A percentile compares a stretch with the other conserved stretches of the same genome.
phyloP scores from a whole-genome alignment of 352 stramenopile genomes.

The Pythium myriotylum region DNA sequence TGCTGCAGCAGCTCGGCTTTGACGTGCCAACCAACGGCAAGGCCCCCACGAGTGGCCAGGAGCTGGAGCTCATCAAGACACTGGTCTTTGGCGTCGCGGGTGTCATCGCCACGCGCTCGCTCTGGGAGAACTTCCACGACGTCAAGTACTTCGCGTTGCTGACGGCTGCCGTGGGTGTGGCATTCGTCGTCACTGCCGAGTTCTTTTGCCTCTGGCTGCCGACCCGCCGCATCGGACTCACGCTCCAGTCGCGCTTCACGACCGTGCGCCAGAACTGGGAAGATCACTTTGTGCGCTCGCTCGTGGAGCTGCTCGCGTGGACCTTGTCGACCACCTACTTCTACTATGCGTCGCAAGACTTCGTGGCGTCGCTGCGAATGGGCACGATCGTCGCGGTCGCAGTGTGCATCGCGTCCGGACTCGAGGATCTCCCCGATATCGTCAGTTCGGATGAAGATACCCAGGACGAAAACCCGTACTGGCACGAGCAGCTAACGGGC shows the following conservation, averaged over 20 bases:
- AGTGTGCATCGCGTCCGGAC: constrained; percentile 51
- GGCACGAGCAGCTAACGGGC: constrained; percentile 49
- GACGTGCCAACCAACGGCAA: constrained; percentile 75
- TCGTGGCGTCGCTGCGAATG: constrained; percentile 50
- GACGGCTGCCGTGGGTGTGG: constrained; percentile 62
- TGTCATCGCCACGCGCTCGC: constrained; percentile 57
- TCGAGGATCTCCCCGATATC: constrained; percentile 62
- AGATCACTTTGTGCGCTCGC: constrained; percentile 49
- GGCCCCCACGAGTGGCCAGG: constrained; percentile 61
- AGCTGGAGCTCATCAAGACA: constrained; percentile 78
- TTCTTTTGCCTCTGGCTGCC: constrained; percentile 82
- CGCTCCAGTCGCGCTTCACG: constrained; percentile 76
- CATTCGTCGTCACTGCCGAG: constrained; percentile 74
- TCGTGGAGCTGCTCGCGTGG: constrained; percentile 71
- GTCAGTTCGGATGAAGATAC: constrained; percentile 40
- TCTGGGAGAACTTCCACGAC: constrained; percentile 72
- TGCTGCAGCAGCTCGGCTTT: constrained; percentile 67
- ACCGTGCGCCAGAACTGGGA: constrained; percentile 61
- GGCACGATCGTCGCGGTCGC: constrained; percentile 59
- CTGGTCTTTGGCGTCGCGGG: constrained; percentile 78
- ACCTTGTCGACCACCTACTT: constrained; percentile 54
- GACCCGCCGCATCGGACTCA: constrained; percentile 68
- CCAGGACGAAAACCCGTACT: constrained; percentile 51
- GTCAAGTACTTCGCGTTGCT: constrained; percentile 75
- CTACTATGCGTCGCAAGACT: constrained; percentile 58